Percentiles rank a stretch among this genome's conserved stretches.
Evolutionary conservation across 2,329 filamentous ascomycete species (phyloP).

Genomic region (Pyrenophora seminiperda): DNA sequence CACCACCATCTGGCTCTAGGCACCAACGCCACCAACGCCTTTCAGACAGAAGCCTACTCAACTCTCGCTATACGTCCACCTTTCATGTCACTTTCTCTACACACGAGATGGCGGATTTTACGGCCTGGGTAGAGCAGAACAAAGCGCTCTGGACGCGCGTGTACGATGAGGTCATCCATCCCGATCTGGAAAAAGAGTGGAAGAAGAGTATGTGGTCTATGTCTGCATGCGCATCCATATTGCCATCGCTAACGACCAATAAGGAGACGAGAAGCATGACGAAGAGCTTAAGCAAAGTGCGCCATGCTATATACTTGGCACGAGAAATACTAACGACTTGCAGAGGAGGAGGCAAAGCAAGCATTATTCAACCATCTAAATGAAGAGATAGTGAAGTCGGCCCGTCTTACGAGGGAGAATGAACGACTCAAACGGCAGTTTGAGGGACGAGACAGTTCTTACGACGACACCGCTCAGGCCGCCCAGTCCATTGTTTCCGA

Average conservation of each 20-base stretch:
- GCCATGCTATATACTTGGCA: not conserved
- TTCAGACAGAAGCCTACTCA: not conserved
- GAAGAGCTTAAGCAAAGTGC: slow-evolving; percentile 36
- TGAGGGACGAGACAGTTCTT: not conserved
- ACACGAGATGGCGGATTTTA: slow-evolving; percentile 34
- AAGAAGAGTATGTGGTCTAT: slow-evolving; percentile 34
- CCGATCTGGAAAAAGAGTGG: slow-evolving; percentile 42
- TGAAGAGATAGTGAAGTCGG: slow-evolving; percentile 34
- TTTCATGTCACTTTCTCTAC: not conserved
- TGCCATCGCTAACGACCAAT: slow-evolving; percentile 4
- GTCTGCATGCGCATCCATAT: not conserved
- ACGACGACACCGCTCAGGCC: not conserved
- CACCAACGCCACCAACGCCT: slow-evolving; percentile 13
- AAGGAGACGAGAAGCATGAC: slow-evolving; percentile 35
- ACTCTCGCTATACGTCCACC: not conserved
- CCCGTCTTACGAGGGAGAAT: slow-evolving; percentile 33
- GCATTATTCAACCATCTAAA: slow-evolving; percentile 34
- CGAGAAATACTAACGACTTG: slow-evolving; percentile 4
- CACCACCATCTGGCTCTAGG: slow-evolving; percentile 14
- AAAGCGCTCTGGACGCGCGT: slow-evolving; percentile 37
- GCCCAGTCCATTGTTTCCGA: not conserved
- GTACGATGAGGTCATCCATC: slow-evolving; percentile 43
- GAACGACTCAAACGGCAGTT: slow-evolving; percentile 4
- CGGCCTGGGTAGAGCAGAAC: slow-evolving; percentile 38
- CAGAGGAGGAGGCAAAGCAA: slow-evolving; percentile 40